A percentile compares a stretch with the other conserved stretches of the same genome.
Evolutionary conservation across 768 basidiomycete genomes (phyloP).

Genomic region (Serendipita sp.): DNA sequence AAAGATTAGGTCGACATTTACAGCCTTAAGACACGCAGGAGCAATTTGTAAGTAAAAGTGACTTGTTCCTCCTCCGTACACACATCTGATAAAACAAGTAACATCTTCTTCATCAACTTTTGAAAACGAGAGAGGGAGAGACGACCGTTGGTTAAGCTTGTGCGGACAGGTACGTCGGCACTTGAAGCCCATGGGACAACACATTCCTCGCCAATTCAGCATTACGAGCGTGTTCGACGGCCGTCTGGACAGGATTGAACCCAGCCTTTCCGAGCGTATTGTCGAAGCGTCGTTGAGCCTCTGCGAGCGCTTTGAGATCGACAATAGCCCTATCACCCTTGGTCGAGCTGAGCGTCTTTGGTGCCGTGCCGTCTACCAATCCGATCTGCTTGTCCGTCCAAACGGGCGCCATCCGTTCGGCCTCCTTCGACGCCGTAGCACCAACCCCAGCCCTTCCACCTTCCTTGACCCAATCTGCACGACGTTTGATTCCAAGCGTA

Average conservation of each 20-base stretch:
- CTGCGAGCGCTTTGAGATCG: slow-evolving; percentile 35
- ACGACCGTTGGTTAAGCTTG: too few species aligned
- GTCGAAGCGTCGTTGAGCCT: slow-evolving; percentile 49
- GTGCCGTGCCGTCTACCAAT: slow-evolving; percentile 49
- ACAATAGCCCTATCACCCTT: slow-evolving; percentile 40
- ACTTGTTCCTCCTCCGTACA: too few species aligned
- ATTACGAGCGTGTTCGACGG: background rate
- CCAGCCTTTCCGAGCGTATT: slow-evolving; percentile 34
- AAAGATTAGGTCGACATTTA: too few species aligned
- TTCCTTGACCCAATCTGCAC: slow-evolving; percentile 59
- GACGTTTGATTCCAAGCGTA: slow-evolving; percentile 72
- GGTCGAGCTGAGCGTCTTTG: slow-evolving; percentile 34
- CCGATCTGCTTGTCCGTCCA: slow-evolving; percentile 88
- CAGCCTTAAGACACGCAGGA: too few species aligned
- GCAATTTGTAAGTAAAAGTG: too few species aligned
- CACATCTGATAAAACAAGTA: too few species aligned
- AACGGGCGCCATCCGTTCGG: slow-evolving; percentile 42
- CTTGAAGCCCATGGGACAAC: too few species aligned
- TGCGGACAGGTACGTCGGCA: too few species aligned
- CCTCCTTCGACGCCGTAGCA: slow-evolving; percentile 24
- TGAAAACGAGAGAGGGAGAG: too few species aligned
- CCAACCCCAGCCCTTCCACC: slow-evolving; percentile 91
- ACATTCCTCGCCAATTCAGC: too few species aligned
- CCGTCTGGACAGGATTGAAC: background rate
- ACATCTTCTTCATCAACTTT: too few species aligned